Percentiles rank a stretch among this genome's conserved stretches.
Evolutionary conservation across 352 stramenopile species (phyloP).

Genomic region (Pythium scleroteichum): DNA sequence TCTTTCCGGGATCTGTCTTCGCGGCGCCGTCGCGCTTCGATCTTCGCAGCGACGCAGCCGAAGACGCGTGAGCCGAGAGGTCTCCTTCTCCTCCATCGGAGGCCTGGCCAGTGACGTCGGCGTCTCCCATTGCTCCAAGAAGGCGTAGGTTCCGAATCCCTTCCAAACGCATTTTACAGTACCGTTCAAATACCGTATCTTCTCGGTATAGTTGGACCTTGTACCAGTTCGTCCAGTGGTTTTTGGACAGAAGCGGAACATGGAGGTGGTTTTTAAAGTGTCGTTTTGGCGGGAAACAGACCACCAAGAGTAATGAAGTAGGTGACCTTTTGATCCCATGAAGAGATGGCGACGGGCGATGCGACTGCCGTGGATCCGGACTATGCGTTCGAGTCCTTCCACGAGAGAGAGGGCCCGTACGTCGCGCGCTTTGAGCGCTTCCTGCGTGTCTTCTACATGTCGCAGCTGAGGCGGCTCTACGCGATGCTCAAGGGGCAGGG

Average conservation of each 20-base stretch:
- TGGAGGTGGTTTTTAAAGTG: neutral
- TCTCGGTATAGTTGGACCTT: too few relatives aligned
- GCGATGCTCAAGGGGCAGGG: constrained; percentile 10
- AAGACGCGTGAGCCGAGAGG: neutral
- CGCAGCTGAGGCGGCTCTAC: constrained; percentile 15
- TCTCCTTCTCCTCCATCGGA: neutral
- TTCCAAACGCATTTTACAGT: neutral
- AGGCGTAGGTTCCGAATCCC: neutral
- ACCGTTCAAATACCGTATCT: constrained; percentile 3
- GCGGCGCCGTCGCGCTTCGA: constrained; percentile 41
- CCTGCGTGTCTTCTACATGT: constrained; percentile 19
- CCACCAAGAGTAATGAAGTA: too few relatives aligned
- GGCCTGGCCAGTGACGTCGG: neutral
- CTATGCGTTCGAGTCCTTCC: constrained; percentile 25
- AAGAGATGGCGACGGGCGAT: neutral
- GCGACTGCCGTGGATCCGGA: constrained; percentile 3
- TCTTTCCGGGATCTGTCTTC: constrained; percentile 24
- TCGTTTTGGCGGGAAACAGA: constrained; percentile 10
- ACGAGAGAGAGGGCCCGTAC: constrained; percentile 23
- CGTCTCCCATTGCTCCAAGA: constrained; percentile 2
- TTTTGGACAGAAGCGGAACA: neutral
- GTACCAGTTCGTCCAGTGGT: neutral
- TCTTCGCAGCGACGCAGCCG: constrained; percentile 24
- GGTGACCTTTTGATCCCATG: neutral
- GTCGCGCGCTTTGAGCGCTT: constrained; percentile 23